These are phyloP conservation scores for Solanum sejunctum DNA, from an alignment of 257 asterid species.

Conservation along the genomic window DNA sequence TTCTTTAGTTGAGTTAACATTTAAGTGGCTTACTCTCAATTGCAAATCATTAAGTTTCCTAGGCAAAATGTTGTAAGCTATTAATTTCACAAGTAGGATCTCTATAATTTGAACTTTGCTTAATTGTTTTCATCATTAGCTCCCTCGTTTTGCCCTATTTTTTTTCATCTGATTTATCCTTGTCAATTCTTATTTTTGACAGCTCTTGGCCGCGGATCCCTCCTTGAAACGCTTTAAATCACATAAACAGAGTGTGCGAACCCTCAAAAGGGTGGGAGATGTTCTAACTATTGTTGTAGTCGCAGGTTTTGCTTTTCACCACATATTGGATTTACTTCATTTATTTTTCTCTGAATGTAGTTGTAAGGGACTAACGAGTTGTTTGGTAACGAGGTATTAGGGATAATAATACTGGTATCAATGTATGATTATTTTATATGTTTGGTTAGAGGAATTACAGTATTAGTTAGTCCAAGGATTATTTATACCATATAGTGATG, in stretches of 20 bases:
- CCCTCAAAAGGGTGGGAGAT: slow-evolving; percentile 55
- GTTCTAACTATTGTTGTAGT: slow-evolving; percentile 54
- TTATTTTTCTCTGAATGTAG: neutral
- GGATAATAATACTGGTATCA: neutral
- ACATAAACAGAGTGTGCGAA: slow-evolving; percentile 41
- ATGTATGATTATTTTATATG: neutral
- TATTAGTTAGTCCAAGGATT: neutral
- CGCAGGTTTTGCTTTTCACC: slow-evolving; percentile 40
- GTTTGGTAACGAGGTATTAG: neutral
- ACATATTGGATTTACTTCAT: neutral
- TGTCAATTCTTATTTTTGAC: slow-evolving; percentile 13
- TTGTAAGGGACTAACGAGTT: neutral
- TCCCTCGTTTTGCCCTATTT: neutral
- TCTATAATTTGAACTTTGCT: neutral
- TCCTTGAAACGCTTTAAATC: slow-evolving; percentile 60
- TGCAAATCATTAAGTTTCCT: neutral
- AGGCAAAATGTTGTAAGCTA: neutral
- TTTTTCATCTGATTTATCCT: neutral
- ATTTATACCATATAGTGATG: neutral
- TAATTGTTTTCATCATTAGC: neutral
- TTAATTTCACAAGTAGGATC: neutral
- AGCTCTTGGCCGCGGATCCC: slow-evolving; percentile 69
- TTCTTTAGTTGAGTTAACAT: neutral
- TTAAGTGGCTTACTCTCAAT: neutral
- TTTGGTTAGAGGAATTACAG: neutral